These are phyloP conservation scores for Penicillium sp. DNA, from an alignment of 2,329 filamentous ascomycete species.

Conservation along the genomic window DNA sequence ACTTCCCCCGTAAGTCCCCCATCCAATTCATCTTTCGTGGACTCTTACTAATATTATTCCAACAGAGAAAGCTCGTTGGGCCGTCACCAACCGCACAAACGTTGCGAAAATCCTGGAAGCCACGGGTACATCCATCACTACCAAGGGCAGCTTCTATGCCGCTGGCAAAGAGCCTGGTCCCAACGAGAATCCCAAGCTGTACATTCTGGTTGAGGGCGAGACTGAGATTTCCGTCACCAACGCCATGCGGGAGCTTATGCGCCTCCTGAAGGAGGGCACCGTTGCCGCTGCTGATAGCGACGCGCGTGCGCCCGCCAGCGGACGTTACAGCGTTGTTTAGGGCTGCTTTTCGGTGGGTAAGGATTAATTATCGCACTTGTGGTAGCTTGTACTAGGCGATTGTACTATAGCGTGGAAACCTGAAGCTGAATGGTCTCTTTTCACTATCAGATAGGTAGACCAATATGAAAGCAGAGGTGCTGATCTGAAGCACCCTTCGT, in stretches of 20 bases:
- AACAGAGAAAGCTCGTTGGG: conserved; percentile 90
- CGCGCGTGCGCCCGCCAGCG: conserved; percentile 73
- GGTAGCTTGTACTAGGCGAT: conserved; percentile 11
- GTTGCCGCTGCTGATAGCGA: conserved; percentile 88
- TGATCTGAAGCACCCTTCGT: not conserved
- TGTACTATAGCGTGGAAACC: conserved; percentile 16
- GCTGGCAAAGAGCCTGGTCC: conserved; percentile 76
- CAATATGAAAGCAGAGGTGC: not conserved
- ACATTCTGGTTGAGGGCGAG: conserved; percentile 96
- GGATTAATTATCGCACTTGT: conserved; percentile 7
- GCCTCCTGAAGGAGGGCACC: conserved; percentile 85
- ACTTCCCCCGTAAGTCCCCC: conserved; percentile 74
- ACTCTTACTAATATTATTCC: conserved; percentile 17
- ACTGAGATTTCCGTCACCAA: conserved; percentile 90
- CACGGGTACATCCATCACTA: conserved; percentile 94
- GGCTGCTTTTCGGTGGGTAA: not conserved
- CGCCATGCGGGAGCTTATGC: conserved; percentile 86
- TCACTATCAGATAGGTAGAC: not conserved
- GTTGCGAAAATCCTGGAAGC: conserved; percentile 96
- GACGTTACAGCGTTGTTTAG: conserved; percentile 83
- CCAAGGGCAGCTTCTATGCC: conserved; percentile 89
- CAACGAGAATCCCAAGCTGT: conserved; percentile 85
- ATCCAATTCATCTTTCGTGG: conserved; percentile 3
- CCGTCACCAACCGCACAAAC: conserved; percentile 96
- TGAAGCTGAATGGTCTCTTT: not conserved